Conservation (phyloP, 805 yeast genomes). For the Saturnispora silvae region DNA sequence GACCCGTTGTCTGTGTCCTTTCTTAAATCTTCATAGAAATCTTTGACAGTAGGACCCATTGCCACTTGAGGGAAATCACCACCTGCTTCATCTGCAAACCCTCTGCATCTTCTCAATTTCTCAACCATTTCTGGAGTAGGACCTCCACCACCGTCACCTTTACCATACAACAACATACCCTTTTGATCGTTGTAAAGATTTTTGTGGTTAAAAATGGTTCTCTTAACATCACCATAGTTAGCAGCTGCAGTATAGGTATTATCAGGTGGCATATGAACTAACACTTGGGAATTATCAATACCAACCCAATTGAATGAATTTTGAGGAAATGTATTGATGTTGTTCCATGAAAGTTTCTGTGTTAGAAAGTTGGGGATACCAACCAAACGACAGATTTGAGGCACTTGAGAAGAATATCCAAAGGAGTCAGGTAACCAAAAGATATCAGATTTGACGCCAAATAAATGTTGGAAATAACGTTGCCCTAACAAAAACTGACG, state of each 20-base stretch:
- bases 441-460: conserved; percentile 62
- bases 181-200: conserved; percentile 71
- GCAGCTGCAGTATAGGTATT: conserved; percentile 93
- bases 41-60: conserved; percentile 68
- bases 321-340: conserved; percentile 82
- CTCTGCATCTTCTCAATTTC: conserved; percentile 83
- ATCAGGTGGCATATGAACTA: conserved; percentile 97
- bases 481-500: conserved; percentile 90
- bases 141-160: conserved; percentile 99
- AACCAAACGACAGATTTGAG: conserved; percentile 82
- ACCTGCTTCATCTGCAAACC: conserved; percentile 71
- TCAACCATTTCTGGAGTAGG: conserved; percentile 92
- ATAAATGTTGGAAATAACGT: conserved; percentile 67
- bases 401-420: conserved; percentile 92
- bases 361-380: conserved; percentile 81
- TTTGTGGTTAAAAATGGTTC: conserved; percentile 75
- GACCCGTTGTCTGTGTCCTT: conserved; percentile 54
- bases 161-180: conserved; percentile 76
- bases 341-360: conserved; percentile 94
- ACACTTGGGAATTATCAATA: conserved; percentile 83
- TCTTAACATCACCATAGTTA: conserved; percentile 81
- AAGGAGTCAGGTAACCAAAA: conserved; percentile 98
- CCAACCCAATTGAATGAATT: conserved; percentile 94
- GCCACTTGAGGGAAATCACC: conserved; percentile 68
- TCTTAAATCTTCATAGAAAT: conserved; percentile 61